Evolutionary conservation across 352 stramenopile genomes (phyloP), one percentile per base, ranked within the genome.

Genomic region (Phytophthora aleatoria): DNA sequence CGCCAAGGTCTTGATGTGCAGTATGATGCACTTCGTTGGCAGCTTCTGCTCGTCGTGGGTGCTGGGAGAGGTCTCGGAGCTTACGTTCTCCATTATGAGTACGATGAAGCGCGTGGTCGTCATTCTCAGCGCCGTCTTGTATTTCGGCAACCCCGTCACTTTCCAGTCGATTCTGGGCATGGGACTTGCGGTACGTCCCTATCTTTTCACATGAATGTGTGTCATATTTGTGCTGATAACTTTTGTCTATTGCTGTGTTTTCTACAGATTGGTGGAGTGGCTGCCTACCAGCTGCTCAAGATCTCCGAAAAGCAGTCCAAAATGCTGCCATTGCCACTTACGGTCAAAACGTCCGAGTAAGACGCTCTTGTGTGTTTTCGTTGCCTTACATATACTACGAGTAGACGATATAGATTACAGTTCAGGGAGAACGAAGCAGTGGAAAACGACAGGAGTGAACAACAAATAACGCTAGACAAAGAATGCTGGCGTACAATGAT

Each of bases 61-160:
- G 52, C 76, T 95, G 27, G 87, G 87, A 51, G 85, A 95, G 59
- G 87, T 95, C 39, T 90, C 87, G 15, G 87, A 95, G 69, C 83
- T 95, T 36, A 93, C 87, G 45, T 95, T 92, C 73, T 95, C 87
- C 50, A 95, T 95, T 73, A 95, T 95, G 87, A 88, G 83, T 63
- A 95, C 87, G 24, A 93, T 95, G 85, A 94, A 94, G 76, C 87
- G 87, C 11, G 83, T 94, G 51, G 87, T 95, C 56, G 87, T 95
- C 61, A 92, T 95, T 61, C 67, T 94, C 31, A 92, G 87, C 53
- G 85, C 87, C 2, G 81, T 95, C 15, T 61, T 93, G 30, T 95
- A 94, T 76, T 95, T 95, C 53, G 87, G 87, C 42, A 95, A 91
- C 52, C 71, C 81, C 1, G 83, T 95, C 31, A 92, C 83, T 0